Evolutionary conservation across 116 monocot genomes (phyloP).

Genomic region (Posidonia oceanica): DNA sequence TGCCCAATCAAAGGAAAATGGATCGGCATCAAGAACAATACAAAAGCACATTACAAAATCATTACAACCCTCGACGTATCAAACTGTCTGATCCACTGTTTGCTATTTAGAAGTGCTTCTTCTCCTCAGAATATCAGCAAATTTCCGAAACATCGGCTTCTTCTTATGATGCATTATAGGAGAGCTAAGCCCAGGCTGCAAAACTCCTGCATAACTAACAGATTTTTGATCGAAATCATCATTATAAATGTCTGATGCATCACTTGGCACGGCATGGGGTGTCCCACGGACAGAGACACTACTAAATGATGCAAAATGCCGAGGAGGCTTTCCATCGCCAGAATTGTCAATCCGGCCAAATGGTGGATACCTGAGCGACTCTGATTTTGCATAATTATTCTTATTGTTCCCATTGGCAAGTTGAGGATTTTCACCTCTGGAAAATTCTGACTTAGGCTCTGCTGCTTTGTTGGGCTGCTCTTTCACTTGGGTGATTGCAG

Average conservation of each 20-base stretch:
- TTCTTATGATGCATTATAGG: conserved; percentile 16
- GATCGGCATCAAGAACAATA: not conserved
- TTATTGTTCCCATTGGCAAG: not conserved
- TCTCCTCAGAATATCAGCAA: conserved; percentile 40
- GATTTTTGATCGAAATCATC: conserved; percentile 18
- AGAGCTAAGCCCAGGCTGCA: not conserved
- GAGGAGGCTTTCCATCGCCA: too few relatives aligned
- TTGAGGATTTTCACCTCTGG: not conserved
- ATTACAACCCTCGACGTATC: not conserved
- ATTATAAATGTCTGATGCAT: not conserved
- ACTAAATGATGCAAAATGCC: conserved; percentile 8
- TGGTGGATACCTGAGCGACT: conserved; percentile 7
- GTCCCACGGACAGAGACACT: conserved; percentile 9
- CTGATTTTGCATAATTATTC: conserved; percentile 4
- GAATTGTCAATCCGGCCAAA: not conserved
- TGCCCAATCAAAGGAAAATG: not conserved
- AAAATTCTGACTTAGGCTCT: conserved; percentile 3
- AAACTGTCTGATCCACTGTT: too few relatives aligned
- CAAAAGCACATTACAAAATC: not conserved
- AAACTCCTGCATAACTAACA: not conserved
- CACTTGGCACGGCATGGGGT: conserved; percentile 2
- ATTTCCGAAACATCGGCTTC: conserved; percentile 38
- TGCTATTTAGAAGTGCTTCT: conserved; percentile 20
- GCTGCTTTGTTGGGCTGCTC: not conserved
- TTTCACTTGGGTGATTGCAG: not conserved